Conservation (phyloP, 345 rosid species). For the Eucalyptus leucophloia region DNA sequence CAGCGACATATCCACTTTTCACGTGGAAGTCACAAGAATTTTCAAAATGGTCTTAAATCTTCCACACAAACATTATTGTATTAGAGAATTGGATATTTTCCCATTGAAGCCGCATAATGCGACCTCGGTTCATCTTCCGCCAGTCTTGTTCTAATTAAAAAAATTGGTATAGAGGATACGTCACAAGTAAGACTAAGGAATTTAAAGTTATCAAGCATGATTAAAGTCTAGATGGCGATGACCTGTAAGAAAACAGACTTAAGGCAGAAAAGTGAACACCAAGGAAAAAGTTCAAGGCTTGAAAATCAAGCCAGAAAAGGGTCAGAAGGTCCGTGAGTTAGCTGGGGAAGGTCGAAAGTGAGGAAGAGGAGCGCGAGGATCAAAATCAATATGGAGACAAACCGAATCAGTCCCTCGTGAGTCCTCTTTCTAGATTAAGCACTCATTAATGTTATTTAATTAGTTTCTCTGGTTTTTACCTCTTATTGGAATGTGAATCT, state of each 20-base stretch:
- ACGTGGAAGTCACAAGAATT: background rate
- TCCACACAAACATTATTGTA: background rate
- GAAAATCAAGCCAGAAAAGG: background rate
- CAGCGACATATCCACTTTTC: background rate
- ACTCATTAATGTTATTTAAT: background rate
- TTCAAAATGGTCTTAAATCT: background rate
- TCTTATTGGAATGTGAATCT: background rate
- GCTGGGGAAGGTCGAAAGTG: slow-evolving; percentile 11
- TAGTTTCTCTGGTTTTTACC: background rate
- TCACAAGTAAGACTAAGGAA: background rate
- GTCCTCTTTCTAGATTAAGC: background rate
- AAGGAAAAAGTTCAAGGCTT: background rate
- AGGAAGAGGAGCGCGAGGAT: background rate
- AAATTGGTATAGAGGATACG: background rate
- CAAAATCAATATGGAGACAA: background rate
- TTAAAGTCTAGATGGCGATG: background rate
- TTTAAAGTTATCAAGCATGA: background rate
- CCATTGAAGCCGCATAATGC: background rate
- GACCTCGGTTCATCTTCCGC: background rate
- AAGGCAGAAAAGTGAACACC: background rate
- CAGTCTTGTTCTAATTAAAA: background rate
- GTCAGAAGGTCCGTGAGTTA: background rate
- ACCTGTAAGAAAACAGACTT: background rate
- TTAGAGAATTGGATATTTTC: background rate
- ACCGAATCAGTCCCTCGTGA: background rate